Conservation (phyloP, 306 rosid genomes). For the Glycine tomentella region DNA sequence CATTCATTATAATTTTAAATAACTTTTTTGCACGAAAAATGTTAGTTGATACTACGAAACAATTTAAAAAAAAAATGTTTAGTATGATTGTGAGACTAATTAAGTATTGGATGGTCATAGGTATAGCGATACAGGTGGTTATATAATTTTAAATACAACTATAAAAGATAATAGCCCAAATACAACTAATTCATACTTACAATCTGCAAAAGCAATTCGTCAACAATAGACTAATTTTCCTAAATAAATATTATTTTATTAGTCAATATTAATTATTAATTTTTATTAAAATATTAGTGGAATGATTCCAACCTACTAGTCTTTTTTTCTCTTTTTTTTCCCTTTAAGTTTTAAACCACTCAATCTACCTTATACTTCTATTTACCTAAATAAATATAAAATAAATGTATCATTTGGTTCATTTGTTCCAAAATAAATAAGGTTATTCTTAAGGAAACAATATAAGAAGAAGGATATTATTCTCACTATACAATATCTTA, state of each 20-base stretch:
- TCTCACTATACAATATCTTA: not conserved
- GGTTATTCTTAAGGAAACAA: not conserved
- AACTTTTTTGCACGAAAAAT: not conserved
- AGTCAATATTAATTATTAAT: too few species aligned
- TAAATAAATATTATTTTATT: too few species aligned
- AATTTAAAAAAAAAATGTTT: not conserved
- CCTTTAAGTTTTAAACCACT: too few species aligned
- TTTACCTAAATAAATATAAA: too few species aligned
- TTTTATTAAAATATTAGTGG: too few species aligned
- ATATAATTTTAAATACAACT: not conserved
- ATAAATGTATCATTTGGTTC: too few species aligned
- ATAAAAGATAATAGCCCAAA: not conserved
- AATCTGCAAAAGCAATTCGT: too few species aligned
- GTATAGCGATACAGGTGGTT: not conserved
- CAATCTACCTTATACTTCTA: too few species aligned
- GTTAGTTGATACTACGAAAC: not conserved
- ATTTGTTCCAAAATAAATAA: too few species aligned
- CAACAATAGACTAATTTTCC: too few species aligned
- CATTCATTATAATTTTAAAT: not conserved
- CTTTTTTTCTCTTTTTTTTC: too few species aligned
- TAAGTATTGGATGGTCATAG: not conserved
- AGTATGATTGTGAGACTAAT: not conserved
- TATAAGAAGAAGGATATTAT: not conserved
- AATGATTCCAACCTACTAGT: too few species aligned
- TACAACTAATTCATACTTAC: not conserved